Percentiles rank a stretch among this genome's conserved stretches.
Evolutionary conservation across 768 basidiomycete genomes (phyloP).

Genomic region (Xerocomus potaroensis): DNA sequence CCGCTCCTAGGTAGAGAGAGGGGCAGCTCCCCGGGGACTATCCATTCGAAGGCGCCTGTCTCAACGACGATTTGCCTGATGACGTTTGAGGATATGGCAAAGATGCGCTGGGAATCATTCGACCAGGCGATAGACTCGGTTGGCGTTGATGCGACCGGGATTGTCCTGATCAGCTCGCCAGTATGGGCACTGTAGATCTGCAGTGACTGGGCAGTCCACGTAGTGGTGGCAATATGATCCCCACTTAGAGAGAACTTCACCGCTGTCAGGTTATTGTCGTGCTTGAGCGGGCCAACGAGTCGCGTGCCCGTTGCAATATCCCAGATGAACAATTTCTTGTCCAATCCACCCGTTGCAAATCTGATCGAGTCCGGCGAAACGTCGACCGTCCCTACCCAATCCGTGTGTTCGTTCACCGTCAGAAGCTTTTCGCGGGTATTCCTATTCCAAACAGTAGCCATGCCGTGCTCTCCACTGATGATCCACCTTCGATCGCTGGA

Average conservation of each 20-base stretch:
- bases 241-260: conserved; percentile 7
- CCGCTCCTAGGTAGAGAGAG: background rate
- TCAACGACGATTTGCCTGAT: background rate
- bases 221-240: background rate
- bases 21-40: background rate
- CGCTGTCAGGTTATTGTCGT: background rate
- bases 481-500: background rate
- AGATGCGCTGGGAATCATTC: background rate
- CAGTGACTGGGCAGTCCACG: background rate
- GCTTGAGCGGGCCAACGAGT: conserved; percentile 6
- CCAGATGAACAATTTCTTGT: conserved; percentile 4
- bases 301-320: background rate
- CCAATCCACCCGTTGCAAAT: background rate
- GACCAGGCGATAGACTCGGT: background rate
- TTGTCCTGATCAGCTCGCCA: background rate
- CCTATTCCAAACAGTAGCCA: background rate
- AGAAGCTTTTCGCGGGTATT: background rate
- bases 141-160: background rate
- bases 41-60: background rate
- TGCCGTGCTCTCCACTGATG: background rate
- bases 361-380: conserved; percentile 3
- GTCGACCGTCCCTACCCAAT: background rate
- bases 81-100: background rate
- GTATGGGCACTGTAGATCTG: conserved; percentile 4
- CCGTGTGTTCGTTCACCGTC: background rate